Evolutionary conservation across 805 yeast species (phyloP).

Genomic region (Wickerhamiella kazuoi): DNA sequence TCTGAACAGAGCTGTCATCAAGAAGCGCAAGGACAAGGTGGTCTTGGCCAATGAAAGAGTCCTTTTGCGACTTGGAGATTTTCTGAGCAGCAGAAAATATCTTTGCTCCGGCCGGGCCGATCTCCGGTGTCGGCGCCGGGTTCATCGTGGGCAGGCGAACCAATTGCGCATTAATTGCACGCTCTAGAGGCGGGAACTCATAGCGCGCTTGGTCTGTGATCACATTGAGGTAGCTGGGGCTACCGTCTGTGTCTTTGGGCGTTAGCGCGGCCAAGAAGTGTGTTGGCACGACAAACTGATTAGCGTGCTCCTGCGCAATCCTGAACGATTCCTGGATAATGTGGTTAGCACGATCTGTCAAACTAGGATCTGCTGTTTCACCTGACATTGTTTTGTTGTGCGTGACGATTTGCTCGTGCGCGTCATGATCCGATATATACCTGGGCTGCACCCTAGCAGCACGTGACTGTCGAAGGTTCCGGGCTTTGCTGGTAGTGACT

Average conservation of each 20-base stretch:
- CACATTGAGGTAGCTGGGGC: slow-evolving; percentile 56
- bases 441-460: not conserved
- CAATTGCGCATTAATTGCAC: slow-evolving; percentile 61
- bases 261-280: slow-evolving; percentile 88
- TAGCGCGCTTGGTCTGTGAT: slow-evolving; percentile 70
- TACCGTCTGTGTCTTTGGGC: slow-evolving; percentile 36
- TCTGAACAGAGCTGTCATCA: slow-evolving; percentile 56
- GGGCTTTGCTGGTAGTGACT: not conserved
- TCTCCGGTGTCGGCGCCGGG: slow-evolving; percentile 70
- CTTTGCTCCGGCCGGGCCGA: slow-evolving; percentile 60
- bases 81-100: slow-evolving; percentile 59
- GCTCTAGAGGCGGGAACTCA: slow-evolving; percentile 67
- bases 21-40: slow-evolving; percentile 72
- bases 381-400: slow-evolving; percentile 5
- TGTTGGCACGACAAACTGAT: slow-evolving; percentile 70
- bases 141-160: slow-evolving; percentile 74
- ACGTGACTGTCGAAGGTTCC: slow-evolving; percentile 1
- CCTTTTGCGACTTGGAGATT: slow-evolving; percentile 75
- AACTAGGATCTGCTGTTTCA: slow-evolving; percentile 24
- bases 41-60: slow-evolving; percentile 83
- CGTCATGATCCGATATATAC: not conserved
- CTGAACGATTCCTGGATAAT: slow-evolving; percentile 64
- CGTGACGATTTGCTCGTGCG: not conserved
- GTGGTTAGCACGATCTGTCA: slow-evolving; percentile 83
- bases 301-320: slow-evolving; percentile 68